phyloP scores from a whole-genome alignment of 208 protist genomes.

The Trichomonas vaginalis region DNA sequence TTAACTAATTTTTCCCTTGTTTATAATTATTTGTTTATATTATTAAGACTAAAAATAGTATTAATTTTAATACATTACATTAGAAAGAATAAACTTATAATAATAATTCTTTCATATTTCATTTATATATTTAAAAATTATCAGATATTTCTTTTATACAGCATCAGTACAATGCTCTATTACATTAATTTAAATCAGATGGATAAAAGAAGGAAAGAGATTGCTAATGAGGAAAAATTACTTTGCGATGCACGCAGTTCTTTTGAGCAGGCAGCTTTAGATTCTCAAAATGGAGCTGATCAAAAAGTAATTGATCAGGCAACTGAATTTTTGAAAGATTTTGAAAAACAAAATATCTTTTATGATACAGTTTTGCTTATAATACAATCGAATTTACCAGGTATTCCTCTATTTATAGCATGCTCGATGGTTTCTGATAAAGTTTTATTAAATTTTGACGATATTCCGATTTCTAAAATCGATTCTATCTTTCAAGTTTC shows the following conservation, averaged over 20 bases:
- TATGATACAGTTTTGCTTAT: neutral
- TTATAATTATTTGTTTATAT: no score
- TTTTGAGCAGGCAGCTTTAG: neutral
- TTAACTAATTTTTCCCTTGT: no score
- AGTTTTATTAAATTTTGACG: neutral
- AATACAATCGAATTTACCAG: neutral
- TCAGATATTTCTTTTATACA: no score
- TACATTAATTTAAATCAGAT: no score
- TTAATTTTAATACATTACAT: no score
- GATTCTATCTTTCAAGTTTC: neutral
- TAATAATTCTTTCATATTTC: no score
- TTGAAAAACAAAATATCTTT: neutral
- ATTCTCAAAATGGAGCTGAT: neutral
- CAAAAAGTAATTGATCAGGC: neutral
- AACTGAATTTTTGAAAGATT: neutral
- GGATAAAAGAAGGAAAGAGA: neutral
- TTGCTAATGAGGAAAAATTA: neutral
- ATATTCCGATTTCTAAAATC: neutral
- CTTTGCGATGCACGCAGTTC: neutral
- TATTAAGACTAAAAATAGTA: no score
- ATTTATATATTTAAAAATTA: no score
- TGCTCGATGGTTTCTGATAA: neutral
- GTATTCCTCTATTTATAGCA: neutral
- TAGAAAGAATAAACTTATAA: no score
- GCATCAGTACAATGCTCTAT: no score